Conservation (phyloP, 306 rosid species). For the Casuarina glauca region DNA sequence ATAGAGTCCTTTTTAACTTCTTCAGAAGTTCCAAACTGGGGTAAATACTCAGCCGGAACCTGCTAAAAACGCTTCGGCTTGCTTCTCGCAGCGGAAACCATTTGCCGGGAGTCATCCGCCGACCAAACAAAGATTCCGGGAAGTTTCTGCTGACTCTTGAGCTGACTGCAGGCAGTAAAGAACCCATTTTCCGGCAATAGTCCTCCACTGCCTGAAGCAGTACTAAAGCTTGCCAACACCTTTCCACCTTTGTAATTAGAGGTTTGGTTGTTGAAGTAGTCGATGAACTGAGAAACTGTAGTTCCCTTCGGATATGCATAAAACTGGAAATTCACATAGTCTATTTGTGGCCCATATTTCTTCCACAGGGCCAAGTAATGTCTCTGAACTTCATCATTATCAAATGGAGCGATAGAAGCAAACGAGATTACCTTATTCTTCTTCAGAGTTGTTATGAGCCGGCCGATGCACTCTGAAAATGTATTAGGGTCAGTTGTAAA, state of each 20-base stretch:
- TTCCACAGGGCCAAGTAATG: conserved; percentile 75
- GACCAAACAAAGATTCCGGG: conserved; percentile 79
- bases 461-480: conserved; percentile 63
- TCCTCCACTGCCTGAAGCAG: conserved; percentile 64
- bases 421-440: conserved; percentile 43
- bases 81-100: conserved; percentile 68
- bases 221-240: conserved; percentile 64
- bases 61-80: conserved; percentile 62
- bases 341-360: conserved; percentile 57
- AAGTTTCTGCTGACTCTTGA: conserved; percentile 49
- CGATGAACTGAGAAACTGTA: conserved; percentile 53
- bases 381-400: conserved; percentile 59
- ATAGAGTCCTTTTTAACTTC: too few relatives aligned
- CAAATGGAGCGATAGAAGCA: conserved; percentile 86
- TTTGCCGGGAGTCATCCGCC: conserved; percentile 73
- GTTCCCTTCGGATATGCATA: conserved; percentile 74
- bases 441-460: too few relatives aligned
- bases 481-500: conserved; percentile 56
- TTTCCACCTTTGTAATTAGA: conserved; percentile 61
- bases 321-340: conserved; percentile 82
- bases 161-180: conserved; percentile 50
- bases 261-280: conserved; percentile 57
- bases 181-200: conserved; percentile 56
- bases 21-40: background rate
- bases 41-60: conserved; percentile 20